Conservation (phyloP, 1,284 basidiomycete genomes). For the Ganoderma meredithae region DNA sequence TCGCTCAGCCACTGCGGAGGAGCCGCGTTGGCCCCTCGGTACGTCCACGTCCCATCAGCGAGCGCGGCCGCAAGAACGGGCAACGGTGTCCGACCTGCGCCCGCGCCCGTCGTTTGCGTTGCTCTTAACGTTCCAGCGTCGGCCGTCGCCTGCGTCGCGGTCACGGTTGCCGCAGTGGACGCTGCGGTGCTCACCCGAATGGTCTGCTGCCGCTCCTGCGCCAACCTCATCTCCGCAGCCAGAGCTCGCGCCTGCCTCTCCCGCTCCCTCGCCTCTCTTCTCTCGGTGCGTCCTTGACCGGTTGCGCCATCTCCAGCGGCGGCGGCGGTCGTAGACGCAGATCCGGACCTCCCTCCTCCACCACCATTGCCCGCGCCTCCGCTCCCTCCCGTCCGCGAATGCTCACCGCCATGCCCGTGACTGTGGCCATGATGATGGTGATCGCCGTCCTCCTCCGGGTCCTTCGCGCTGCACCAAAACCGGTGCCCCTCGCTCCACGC, state of each 20-base stretch:
- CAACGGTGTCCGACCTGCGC: constrained; percentile 9
- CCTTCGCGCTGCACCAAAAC: constrained; percentile 85
- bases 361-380: neutral
- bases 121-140: neutral
- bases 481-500: constrained; percentile 98
- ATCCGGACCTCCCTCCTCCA: constrained; percentile 6
- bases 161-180: neutral
- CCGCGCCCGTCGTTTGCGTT: constrained; percentile 4
- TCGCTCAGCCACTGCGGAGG: constrained; percentile 14
- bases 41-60: constrained; percentile 21
- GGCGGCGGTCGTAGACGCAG: neutral
- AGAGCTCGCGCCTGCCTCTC: constrained; percentile 32
- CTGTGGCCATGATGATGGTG: constrained; percentile 34
- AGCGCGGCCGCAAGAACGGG: constrained; percentile 22
- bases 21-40: constrained; percentile 10
- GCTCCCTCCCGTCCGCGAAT: neutral
- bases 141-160: neutral
- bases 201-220: constrained; percentile 14
- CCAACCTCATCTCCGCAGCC: constrained; percentile 26
- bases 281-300: constrained; percentile 33
- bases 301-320: constrained; percentile 15
- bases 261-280: constrained; percentile 39
- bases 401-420: constrained; percentile 19
- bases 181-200: neutral
- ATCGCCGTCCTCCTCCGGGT: constrained; percentile 68